phyloP scores from a whole-genome alignment of 2,329 filamentous ascomycete species.

The Grosmannia penicillata region DNA sequence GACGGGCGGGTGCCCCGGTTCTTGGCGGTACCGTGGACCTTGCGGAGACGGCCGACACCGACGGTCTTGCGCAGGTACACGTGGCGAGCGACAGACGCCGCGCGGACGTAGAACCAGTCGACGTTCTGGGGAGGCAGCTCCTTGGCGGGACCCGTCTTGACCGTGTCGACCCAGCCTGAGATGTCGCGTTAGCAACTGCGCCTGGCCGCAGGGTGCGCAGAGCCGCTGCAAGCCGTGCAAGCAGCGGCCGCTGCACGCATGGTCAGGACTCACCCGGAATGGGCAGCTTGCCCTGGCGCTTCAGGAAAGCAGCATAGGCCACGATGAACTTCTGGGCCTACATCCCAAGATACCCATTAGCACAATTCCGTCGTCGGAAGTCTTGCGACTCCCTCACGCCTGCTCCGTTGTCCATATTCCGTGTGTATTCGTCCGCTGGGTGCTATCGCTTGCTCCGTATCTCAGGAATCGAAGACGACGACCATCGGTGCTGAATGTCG shows the following conservation, averaged over 20 bases:
- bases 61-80: slow-evolving; percentile 99
- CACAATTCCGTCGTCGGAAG: slow-evolving; percentile 58
- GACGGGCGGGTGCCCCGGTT: slow-evolving; percentile 88
- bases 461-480: background rate
- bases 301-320: slow-evolving; percentile 77
- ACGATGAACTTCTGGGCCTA: slow-evolving; percentile 79
- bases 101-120: slow-evolving; percentile 91
- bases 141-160: slow-evolving; percentile 94
- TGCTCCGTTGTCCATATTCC: slow-evolving; percentile 33
- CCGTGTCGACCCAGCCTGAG: slow-evolving; percentile 93
- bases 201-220: no score
- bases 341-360: slow-evolving; percentile 32
- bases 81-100: slow-evolving; percentile 90
- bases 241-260: slow-evolving; percentile 9
- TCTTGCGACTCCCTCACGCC: slow-evolving; percentile 58
- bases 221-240: no score
- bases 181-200: background rate
- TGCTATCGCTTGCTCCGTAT: slow-evolving; percentile 6
- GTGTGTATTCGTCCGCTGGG: background rate
- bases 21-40: slow-evolving; percentile 84
- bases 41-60: slow-evolving; percentile 89
- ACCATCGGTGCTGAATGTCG: background rate
- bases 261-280: slow-evolving; percentile 51
- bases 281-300: slow-evolving; percentile 85
- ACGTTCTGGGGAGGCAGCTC: slow-evolving; percentile 96